These are phyloP conservation scores for Pleurotus djamor DNA, from an alignment of 768 basidiomycete species.

Conservation along the genomic window DNA sequence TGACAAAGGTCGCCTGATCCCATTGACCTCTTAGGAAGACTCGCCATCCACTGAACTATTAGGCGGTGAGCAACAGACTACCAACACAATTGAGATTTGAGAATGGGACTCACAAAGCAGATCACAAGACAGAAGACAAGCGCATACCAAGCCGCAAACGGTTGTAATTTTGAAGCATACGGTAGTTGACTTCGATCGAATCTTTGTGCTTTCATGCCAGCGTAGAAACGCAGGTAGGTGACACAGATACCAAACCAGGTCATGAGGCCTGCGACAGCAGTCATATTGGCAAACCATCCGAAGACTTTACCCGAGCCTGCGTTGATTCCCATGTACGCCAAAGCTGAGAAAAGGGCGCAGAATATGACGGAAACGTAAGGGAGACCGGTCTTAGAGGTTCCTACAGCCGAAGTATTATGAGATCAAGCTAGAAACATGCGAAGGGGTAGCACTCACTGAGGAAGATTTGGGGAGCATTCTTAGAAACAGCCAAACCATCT, in stretches of 20 bases:
- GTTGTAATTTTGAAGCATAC: constrained; percentile 64
- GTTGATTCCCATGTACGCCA: constrained; percentile 83
- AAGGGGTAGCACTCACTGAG: constrained; percentile 22
- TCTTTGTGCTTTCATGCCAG: constrained; percentile 81
- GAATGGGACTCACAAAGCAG: constrained; percentile 51
- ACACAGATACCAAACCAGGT: constrained; percentile 81
- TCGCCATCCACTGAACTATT: constrained; percentile 41
- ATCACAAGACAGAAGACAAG: constrained; percentile 42
- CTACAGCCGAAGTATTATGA: no score
- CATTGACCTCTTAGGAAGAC: constrained; percentile 38
- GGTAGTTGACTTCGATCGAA: constrained; percentile 71
- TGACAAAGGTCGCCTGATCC: constrained; percentile 70
- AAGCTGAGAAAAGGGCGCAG: constrained; percentile 60
- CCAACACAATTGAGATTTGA: background rate
- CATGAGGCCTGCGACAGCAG: constrained; percentile 64
- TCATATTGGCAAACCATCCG: constrained; percentile 78
- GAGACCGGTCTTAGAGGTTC: constrained; percentile 67
- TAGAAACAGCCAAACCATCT: constrained; percentile 76
- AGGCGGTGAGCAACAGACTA: background rate
- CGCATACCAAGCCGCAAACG: constrained; percentile 69
- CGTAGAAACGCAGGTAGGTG: constrained; percentile 81
- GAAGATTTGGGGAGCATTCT: constrained; percentile 86
- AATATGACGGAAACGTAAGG: constrained; percentile 74
- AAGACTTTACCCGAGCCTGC: constrained; percentile 73
- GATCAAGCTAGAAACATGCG: no score